Percentiles rank a stretch among this genome's conserved stretches.
Conservation (phyloP, 2,329 filamentous ascomycete species). For the Aspergillus udagawae region DNA sequence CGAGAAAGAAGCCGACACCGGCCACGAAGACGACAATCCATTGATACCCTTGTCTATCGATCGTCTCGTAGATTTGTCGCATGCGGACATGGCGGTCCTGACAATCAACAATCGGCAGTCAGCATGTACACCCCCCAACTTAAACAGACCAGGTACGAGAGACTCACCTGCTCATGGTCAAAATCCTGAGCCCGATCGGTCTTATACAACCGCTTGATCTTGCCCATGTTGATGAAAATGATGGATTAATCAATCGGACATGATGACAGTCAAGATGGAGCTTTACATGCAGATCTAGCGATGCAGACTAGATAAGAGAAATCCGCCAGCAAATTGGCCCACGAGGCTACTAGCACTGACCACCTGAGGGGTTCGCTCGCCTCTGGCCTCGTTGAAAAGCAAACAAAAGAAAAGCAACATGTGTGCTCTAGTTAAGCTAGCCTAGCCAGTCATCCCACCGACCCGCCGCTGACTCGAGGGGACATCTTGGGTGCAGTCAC, state of each 20-base stretch:
- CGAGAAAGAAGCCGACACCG: slow-evolving; percentile 49
- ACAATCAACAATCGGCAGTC: neutral
- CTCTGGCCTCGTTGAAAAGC: neutral
- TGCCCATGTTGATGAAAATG: slow-evolving; percentile 24
- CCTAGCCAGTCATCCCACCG: neutral
- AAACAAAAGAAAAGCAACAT: neutral
- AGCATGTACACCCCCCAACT: too few species aligned
- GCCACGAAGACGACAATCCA: slow-evolving; percentile 45
- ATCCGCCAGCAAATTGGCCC: neutral
- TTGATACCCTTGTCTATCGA: slow-evolving; percentile 41
- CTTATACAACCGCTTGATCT: slow-evolving; percentile 37
- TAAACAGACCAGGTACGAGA: too few species aligned
- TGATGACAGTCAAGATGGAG: neutral
- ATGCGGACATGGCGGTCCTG: slow-evolving; percentile 42
- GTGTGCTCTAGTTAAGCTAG: too few species aligned
- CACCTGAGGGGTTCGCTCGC: neutral
- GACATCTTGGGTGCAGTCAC: neutral
- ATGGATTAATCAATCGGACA: neutral
- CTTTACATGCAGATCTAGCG: neutral
- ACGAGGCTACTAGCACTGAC: neutral
- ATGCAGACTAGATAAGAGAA: neutral
- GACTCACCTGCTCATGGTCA: slow-evolving; percentile 38
- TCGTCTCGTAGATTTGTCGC: slow-evolving; percentile 43
- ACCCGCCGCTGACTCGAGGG: neutral
- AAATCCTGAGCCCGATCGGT: slow-evolving; percentile 43